Conservation (phyloP, 495 filamentous ascomycete genomes). For the Xylaria sp. region DNA sequence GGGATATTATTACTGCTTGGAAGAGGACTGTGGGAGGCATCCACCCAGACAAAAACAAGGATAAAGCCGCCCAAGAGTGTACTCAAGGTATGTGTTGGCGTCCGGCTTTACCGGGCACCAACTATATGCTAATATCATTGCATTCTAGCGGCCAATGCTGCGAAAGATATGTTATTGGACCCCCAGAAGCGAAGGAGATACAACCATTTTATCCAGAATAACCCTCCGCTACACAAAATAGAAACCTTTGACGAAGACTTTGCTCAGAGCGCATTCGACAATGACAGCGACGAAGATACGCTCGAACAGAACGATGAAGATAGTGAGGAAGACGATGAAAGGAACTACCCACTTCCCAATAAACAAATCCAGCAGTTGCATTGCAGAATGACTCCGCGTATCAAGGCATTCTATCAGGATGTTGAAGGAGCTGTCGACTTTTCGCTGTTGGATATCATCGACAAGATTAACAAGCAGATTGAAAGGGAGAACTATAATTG, state of each 20-base stretch:
- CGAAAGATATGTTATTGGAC: constrained; percentile 2
- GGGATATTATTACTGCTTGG: background rate
- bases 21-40: background rate
- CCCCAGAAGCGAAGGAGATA: constrained; percentile 4
- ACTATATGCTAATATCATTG: constrained; percentile 1
- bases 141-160: constrained; percentile 11
- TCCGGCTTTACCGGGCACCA: background rate
- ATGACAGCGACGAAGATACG: background rate
- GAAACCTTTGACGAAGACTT: constrained; percentile 6
- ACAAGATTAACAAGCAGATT: background rate
- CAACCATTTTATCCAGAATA: background rate
- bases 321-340: constrained; percentile 4
- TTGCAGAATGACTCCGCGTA: background rate
- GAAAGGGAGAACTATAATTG: background rate
- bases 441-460: background rate
- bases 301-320: background rate
- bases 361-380: background rate
- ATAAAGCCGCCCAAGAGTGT: background rate
- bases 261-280: background rate
- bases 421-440: background rate
- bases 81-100: constrained; percentile 3
- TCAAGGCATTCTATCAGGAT: background rate
- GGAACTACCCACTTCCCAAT: background rate
- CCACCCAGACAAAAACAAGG: constrained; percentile 7
- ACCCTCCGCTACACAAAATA: background rate